These are phyloP conservation scores for Candida pseudocylindracea DNA, from an alignment of 1,139 yeast species.

Conservation along the genomic window DNA sequence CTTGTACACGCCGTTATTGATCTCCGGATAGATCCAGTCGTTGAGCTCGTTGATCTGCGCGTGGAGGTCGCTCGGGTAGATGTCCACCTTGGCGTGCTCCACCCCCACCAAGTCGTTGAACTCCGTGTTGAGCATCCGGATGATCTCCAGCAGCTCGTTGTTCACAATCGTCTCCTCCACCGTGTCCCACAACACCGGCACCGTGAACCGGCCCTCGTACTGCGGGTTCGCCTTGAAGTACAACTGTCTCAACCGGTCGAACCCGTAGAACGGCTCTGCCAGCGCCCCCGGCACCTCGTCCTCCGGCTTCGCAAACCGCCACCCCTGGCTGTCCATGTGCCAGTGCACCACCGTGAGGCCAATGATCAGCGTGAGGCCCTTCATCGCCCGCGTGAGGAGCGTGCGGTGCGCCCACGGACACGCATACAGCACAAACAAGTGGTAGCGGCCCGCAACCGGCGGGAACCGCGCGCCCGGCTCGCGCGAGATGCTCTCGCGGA, in stretches of 20 bases:
- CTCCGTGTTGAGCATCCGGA: slow-evolving; percentile 59
- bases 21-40: slow-evolving; percentile 64
- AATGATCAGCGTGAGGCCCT: slow-evolving; percentile 45
- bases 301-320: slow-evolving; percentile 39
- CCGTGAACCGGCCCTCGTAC: slow-evolving; percentile 69
- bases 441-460: slow-evolving; percentile 68
- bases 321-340: slow-evolving; percentile 68
- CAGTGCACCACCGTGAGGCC: slow-evolving; percentile 71
- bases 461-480: slow-evolving; percentile 38
- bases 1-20: slow-evolving; percentile 91
- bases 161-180: slow-evolving; percentile 64
- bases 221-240: slow-evolving; percentile 59
- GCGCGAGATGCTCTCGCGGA: slow-evolving; percentile 36
- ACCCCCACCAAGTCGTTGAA: slow-evolving; percentile 17
- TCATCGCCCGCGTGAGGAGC: slow-evolving; percentile 50
- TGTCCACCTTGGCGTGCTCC: slow-evolving; percentile 26
- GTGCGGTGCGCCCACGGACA: slow-evolving; percentile 97
- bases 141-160: slow-evolving; percentile 78
- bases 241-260: slow-evolving; percentile 38
- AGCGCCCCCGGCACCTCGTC: slow-evolving; percentile 27
- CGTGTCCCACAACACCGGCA: slow-evolving; percentile 85
- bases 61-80: slow-evolving; percentile 35
- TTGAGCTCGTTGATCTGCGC: slow-evolving; percentile 53
- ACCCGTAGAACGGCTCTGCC: slow-evolving; percentile 40
- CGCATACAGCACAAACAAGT: slow-evolving; percentile 68